phyloP scores from a whole-genome alignment of 2,329 filamentous ascomycete species.

The Plenodomus tracheiphilus region DNA sequence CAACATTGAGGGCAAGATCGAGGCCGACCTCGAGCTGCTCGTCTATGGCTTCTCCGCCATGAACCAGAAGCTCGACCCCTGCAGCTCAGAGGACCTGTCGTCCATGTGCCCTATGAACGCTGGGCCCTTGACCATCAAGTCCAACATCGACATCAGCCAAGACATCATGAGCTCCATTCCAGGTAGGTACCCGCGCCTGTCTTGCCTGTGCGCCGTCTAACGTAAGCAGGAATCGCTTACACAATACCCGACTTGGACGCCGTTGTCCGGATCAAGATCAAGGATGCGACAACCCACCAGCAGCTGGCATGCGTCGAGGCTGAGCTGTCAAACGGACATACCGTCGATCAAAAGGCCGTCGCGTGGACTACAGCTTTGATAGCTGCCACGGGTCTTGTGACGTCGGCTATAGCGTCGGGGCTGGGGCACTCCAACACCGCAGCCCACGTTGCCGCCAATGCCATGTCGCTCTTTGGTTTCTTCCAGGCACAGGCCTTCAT shows the following conservation, averaged over 20 bases:
- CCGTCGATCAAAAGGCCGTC: slow-evolving; percentile 84
- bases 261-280: slow-evolving; percentile 79
- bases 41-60: slow-evolving; percentile 82
- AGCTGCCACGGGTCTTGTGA: slow-evolving; percentile 78
- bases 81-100: slow-evolving; percentile 63
- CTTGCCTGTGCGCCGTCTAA: slow-evolving; percentile 10
- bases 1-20: slow-evolving; percentile 79
- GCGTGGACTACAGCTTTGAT: slow-evolving; percentile 90
- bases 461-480: slow-evolving; percentile 89
- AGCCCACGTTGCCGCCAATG: slow-evolving; percentile 90
- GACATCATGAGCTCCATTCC: slow-evolving; percentile 69
- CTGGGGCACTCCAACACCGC: slow-evolving; percentile 92
- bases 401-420: slow-evolving; percentile 86
- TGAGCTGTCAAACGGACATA: slow-evolving; percentile 85
- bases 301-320: slow-evolving; percentile 87
- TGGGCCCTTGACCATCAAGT: slow-evolving; percentile 76
- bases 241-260: slow-evolving; percentile 90
- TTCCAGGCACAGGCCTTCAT: slow-evolving; percentile 94
- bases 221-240: slow-evolving; percentile 71
- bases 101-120: slow-evolving; percentile 91
- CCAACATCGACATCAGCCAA: slow-evolving; percentile 63
- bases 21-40: slow-evolving; percentile 73
- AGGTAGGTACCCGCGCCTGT: slow-evolving; percentile 46
- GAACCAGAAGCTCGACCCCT: slow-evolving; percentile 72
- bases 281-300: slow-evolving; percentile 63